Evolutionary conservation across 768 basidiomycete species (phyloP).

Genomic region (Mycena kentingensis): DNA sequence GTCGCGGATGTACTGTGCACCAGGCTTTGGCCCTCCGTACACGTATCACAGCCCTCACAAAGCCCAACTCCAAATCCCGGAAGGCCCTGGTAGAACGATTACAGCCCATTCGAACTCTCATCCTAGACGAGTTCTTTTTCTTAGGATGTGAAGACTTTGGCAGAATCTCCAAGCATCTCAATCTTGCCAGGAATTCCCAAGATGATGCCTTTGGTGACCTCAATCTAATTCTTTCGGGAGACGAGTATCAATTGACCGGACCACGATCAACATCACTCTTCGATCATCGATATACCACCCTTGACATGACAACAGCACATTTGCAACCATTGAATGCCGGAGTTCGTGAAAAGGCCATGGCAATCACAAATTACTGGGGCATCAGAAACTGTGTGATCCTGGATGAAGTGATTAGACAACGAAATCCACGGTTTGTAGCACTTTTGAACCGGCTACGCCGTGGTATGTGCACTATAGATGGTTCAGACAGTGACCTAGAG

Average conservation of each 20-base stretch:
- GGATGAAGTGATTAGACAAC: constrained; percentile 17
- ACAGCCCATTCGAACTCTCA: not conserved
- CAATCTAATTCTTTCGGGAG: constrained; percentile 18
- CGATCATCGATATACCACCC: not conserved
- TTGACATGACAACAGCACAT: not conserved
- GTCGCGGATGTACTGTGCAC: constrained; percentile 17
- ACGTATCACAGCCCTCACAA: not conserved
- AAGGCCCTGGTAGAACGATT: constrained; percentile 1
- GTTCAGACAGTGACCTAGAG: constrained; percentile 13
- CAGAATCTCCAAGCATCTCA: constrained; percentile 7
- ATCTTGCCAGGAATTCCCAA: constrained; percentile 2
- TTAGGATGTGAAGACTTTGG: constrained; percentile 17
- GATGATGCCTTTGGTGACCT: constrained; percentile 16
- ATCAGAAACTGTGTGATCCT: constrained; percentile 16
- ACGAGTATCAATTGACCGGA: constrained; percentile 14
- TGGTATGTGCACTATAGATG: constrained; percentile 15
- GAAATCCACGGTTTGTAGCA: constrained; percentile 8
- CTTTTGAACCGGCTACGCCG: constrained; percentile 9
- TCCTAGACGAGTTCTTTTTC: constrained; percentile 20
- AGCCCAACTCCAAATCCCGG: constrained; percentile 6
- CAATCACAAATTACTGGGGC: constrained; percentile 12
- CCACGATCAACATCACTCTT: constrained; percentile 9
- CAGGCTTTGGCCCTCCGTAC: constrained; percentile 9
- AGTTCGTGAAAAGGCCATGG: constrained; percentile 9
- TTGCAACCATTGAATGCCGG: constrained; percentile 5